Evolutionary conservation across 345 rosid species (phyloP), one percentile per base, ranked within the genome.

Genomic region (Salix suchowensis): DNA sequence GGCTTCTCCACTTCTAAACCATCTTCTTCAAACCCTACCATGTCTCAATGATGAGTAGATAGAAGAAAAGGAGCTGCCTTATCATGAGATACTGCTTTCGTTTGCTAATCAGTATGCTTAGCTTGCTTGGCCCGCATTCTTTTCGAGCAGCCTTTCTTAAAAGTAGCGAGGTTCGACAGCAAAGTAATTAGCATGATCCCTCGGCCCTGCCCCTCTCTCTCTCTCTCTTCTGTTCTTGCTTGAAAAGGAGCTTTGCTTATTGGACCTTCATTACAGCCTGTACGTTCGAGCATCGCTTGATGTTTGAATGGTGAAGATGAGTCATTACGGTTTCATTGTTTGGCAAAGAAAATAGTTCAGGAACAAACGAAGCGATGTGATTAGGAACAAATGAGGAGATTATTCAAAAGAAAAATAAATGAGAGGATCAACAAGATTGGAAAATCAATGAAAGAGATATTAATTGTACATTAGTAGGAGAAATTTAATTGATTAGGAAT

Each of bases 11-110:
- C 67, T 40, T 30, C 19, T 7, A 67, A 67, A 30, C 52, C 74
- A 76, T 67, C 65, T 42, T 4, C 44, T 69, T 39, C 62, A 50
- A 65, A 5, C 71, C 72, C 76, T 52, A 71, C 80, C 42, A 6
- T 77, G 76, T 71, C 60, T 78, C 67, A n/a, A 67, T 40, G 34
- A 78, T 78, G 81, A 67, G 23, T 18, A 39, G 13, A 37, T 15
- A 14, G 19, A 71, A 48, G 50, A 62, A 50, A 40, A 23, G 48
- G 68, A 42, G 28, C 34, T 72, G 46, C 46, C 28, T n/a, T 62
- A 23, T 71, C 26, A 62, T 62, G 9, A 40, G 30, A 12, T 36
- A 19, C 52, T 5, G 2, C 14, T 67, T 75, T 44, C 10, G 12
- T 23, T 18, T 34, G 18, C 73, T 58, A 6, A 4, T 12, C 40